Conservation (phyloP, 768 basidiomycete genomes). For the Dentipellis fragilis region DNA sequence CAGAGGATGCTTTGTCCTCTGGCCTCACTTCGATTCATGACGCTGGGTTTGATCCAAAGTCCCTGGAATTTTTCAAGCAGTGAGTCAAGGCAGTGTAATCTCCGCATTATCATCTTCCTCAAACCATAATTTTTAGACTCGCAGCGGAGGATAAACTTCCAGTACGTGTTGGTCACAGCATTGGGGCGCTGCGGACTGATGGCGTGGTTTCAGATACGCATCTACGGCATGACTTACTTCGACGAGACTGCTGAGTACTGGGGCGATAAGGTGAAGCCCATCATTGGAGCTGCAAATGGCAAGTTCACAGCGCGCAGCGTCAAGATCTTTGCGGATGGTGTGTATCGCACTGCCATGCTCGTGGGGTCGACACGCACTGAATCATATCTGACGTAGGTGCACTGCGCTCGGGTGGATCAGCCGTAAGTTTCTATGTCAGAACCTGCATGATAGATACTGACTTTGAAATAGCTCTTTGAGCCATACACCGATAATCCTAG, state of each 20-base stretch:
- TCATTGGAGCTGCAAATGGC: constrained; percentile 49
- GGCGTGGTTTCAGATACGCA: constrained; percentile 43
- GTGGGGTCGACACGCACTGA: not conserved
- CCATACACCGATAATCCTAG: constrained; percentile 74
- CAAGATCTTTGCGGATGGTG: constrained; percentile 72
- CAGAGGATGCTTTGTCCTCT: constrained; percentile 53
- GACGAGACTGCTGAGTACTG: constrained; percentile 61
- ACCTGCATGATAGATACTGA: not conserved
- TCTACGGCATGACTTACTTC: constrained; percentile 71
- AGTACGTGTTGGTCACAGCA: constrained; percentile 22
- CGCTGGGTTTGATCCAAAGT: constrained; percentile 60
- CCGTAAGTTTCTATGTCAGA: constrained; percentile 33
- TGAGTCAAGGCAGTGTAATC: constrained; percentile 20
- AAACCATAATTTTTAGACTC: constrained; percentile 34
- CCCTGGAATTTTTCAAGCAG: constrained; percentile 69
- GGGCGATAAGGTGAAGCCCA: constrained; percentile 51
- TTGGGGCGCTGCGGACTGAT: not conserved
- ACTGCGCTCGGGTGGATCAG: constrained; percentile 82
- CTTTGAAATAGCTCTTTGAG: constrained; percentile 49
- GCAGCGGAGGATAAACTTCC: constrained; percentile 52
- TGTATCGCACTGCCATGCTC: not conserved
- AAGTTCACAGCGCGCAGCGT: constrained; percentile 65
- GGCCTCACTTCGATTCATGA: constrained; percentile 86
- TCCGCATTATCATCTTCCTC: not conserved
- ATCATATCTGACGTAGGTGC: constrained; percentile 43